These are phyloP conservation scores for Pseudohalonectria lignicola DNA, from an alignment of 2,329 filamentous ascomycete species.

Conservation along the genomic window DNA sequence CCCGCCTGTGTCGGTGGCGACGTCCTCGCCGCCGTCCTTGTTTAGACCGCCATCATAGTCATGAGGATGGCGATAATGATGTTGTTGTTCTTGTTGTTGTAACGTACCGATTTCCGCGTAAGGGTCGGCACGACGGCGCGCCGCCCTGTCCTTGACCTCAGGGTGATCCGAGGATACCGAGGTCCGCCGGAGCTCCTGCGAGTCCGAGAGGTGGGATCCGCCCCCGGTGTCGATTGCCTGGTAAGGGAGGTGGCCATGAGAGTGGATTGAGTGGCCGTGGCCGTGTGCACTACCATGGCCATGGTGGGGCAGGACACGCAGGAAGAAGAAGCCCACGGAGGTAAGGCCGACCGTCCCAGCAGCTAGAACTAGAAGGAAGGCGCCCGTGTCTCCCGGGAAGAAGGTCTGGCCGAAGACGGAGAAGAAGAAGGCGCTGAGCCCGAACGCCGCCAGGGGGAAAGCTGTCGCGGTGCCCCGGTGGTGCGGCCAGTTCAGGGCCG, in stretches of 20 bases:
- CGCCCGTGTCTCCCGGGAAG: slow-evolving; percentile 74
- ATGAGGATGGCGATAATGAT: too few species aligned
- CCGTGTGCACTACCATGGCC: neutral
- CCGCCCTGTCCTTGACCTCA: neutral
- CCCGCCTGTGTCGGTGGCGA: neutral
- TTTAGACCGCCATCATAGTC: neutral
- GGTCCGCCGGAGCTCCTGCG: slow-evolving; percentile 29
- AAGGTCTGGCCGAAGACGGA: slow-evolving; percentile 65
- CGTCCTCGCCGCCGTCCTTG: neutral
- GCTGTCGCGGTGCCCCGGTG: slow-evolving; percentile 90
- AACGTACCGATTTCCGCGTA: too few species aligned
- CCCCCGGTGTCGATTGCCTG: slow-evolving; percentile 34
- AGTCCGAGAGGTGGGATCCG: slow-evolving; percentile 17
- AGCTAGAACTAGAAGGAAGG: slow-evolving; percentile 70
- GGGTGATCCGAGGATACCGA: too few species aligned
- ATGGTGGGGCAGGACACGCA: slow-evolving; percentile 56
- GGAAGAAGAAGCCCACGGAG: slow-evolving; percentile 71
- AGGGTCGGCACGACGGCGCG: too few species aligned
- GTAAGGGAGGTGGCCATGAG: slow-evolving; percentile 30
- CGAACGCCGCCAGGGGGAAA: slow-evolving; percentile 86
- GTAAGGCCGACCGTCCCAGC: slow-evolving; percentile 68
- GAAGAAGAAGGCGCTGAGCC: slow-evolving; percentile 94
- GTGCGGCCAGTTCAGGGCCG: slow-evolving; percentile 82
- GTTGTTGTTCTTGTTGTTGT: too few species aligned
- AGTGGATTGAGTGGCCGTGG: slow-evolving; percentile 23